Evolutionary conservation across 2,329 filamentous ascomycete species (phyloP), one percentile per base, ranked within the genome.

Genomic region (Fusarium sp.): DNA sequence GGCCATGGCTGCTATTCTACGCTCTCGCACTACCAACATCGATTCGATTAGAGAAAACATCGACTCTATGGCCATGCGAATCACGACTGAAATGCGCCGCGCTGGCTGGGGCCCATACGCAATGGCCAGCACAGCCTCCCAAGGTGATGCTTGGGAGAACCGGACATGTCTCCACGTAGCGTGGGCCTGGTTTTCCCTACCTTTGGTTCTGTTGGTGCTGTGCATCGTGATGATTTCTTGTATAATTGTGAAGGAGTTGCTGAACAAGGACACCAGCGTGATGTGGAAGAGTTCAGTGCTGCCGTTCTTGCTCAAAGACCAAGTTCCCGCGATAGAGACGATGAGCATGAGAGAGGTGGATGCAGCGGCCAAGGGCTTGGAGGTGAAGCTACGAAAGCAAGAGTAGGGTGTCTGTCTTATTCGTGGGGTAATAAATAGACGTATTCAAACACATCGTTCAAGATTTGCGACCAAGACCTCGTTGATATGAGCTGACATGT

Each of bases 31-130:
- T 6, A 64, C 64, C 13, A 67, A 20, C 20, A 35, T 70, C 18
- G 54, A 67, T 24, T 61, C 60, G 6, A 67, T 67, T 5, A 64
- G 54, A 27, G 64, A 67, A 29, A 56, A 67, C 24, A 18, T 70
- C 18, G 64, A 61, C n/a, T 70, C 68, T 9, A 52, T 67, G 59
- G 54, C 68, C 13, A 31, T 67, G 37, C 37, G 68, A 16, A 39
- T 65, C 20, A 67, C 68, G 4, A 56, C 43, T 8, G 59, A 70
- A 45, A 60, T 70, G 18, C 59, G 64, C 8, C 64, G 50, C 5
- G 52, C 27, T 20, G 64, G 64, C 10, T 31, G 33, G 41, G 37
- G 33, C 11, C 35, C 50, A 16, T 59, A 48, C 20, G 16, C 43
- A 48, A n/a, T 39, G 33, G 24, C 33, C 24, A 8, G 39, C 6